phyloP scores from a whole-genome alignment of 1,139 yeast species.

The Debaryomycetaceae sp. region DNA sequence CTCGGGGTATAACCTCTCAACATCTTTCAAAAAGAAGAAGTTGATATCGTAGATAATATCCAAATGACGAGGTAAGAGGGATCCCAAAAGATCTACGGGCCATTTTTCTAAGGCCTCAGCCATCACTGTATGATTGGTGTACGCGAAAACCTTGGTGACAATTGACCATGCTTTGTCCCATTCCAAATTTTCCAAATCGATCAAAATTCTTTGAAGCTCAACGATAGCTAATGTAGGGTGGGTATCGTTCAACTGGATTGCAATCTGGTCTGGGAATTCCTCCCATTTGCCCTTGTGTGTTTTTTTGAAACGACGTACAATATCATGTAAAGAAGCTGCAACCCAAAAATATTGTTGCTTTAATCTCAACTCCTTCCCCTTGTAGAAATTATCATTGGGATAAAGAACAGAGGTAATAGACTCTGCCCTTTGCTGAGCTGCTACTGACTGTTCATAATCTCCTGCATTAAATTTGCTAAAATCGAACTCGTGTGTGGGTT shows the following conservation, averaged over 20 bases:
- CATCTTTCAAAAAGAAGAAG: constrained; percentile 71
- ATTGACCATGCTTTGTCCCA: constrained; percentile 89
- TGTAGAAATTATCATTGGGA: constrained; percentile 89
- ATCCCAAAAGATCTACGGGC: constrained; percentile 81
- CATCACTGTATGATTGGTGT: constrained; percentile 94
- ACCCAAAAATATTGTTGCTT: constrained; percentile 98
- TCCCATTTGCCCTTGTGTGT: constrained; percentile 67
- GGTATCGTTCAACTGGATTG: constrained; percentile 92
- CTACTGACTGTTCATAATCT: constrained; percentile 82
- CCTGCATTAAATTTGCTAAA: constrained; percentile 90
- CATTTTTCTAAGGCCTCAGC: constrained; percentile 94
- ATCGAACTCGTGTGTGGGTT: constrained; percentile 89
- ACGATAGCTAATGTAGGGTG: constrained; percentile 93
- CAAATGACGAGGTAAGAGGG: constrained; percentile 83
- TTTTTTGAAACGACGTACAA: constrained; percentile 86
- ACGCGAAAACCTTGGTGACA: constrained; percentile 79
- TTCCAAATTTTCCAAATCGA: constrained; percentile 74
- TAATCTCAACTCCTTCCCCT: constrained; percentile 88
- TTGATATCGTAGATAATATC: constrained; percentile 89
- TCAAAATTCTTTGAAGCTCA: constrained; percentile 81
- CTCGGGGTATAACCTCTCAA: constrained; percentile 71
- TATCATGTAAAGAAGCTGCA: constrained; percentile 88
- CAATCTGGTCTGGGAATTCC: constrained; percentile 80
- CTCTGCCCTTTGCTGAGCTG: constrained; percentile 83
- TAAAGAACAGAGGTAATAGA: constrained; percentile 88